phyloP scores from a whole-genome alignment of 495 filamentous ascomycete species.

The Tuber borchii region DNA sequence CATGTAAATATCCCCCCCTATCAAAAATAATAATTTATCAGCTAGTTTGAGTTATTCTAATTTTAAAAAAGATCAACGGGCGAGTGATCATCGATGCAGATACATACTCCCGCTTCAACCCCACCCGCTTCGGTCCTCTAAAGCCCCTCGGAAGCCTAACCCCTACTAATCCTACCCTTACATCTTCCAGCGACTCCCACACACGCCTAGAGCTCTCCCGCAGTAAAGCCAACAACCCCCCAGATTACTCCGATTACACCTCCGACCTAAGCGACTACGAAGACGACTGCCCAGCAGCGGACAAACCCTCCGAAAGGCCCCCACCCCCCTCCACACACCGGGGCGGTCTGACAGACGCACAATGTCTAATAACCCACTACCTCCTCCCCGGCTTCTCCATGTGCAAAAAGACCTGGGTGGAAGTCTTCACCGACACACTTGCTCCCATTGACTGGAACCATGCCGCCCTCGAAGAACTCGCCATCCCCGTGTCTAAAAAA shows the following conservation, averaged over 20 bases:
- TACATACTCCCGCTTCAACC: constrained; percentile 25
- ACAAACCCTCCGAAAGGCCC: neutral
- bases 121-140: constrained; percentile 4
- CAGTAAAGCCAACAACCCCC: neutral
- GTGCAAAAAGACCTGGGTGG: constrained; percentile 42
- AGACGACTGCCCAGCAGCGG: neutral
- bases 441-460: constrained; percentile 50
- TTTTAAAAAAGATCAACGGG: constrained; percentile 42
- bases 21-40: too few relatives aligned
- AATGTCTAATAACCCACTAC: constrained; percentile 39
- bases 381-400: constrained; percentile 42
- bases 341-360: constrained; percentile 24
- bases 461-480: constrained; percentile 52
- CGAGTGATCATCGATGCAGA: constrained; percentile 53
- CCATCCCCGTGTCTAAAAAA: constrained; percentile 51
- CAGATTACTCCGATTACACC: constrained; percentile 1
- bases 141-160: neutral
- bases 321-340: neutral
- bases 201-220: constrained; percentile 4
- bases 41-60: neutral
- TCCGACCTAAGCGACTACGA: neutral
- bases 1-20: constrained; percentile 39
- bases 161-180: neutral
- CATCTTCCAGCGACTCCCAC: neutral
- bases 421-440: constrained; percentile 42